phyloP scores from a whole-genome alignment of 495 filamentous ascomycete genomes.

The Penicillium crystallinum region DNA sequence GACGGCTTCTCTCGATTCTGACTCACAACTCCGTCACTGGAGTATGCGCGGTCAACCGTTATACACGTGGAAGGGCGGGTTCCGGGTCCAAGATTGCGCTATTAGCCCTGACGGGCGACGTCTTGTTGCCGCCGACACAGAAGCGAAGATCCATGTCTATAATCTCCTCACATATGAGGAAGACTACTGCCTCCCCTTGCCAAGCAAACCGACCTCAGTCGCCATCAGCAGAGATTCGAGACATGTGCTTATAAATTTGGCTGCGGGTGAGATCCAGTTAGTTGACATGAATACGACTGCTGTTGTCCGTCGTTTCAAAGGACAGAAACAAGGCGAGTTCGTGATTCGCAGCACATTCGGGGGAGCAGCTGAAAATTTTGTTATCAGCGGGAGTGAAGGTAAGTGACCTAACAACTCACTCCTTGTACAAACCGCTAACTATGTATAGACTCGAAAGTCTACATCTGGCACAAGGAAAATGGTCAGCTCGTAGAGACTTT shows the following conservation, averaged over 20 bases:
- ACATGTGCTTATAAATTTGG: slow-evolving; percentile 76
- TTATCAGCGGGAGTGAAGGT: slow-evolving; percentile 92
- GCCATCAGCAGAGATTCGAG: slow-evolving; percentile 73
- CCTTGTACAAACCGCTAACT: slow-evolving; percentile 13
- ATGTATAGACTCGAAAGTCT: slow-evolving; percentile 63
- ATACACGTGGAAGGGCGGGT: slow-evolving; percentile 59
- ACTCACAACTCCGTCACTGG: slow-evolving; percentile 64
- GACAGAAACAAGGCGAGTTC: slow-evolving; percentile 64
- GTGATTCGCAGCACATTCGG: slow-evolving; percentile 82
- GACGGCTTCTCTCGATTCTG: slow-evolving; percentile 69
- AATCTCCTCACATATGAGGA: slow-evolving; percentile 69
- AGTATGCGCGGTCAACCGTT: slow-evolving; percentile 48
- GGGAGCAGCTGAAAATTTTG: slow-evolving; percentile 84
- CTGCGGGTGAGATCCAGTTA: slow-evolving; percentile 66
- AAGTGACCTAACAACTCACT: slow-evolving; percentile 5
- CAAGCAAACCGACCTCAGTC: slow-evolving; percentile 66
- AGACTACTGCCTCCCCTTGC: slow-evolving; percentile 64
- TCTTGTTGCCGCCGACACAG: slow-evolving; percentile 70
- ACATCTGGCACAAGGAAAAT: slow-evolving; percentile 86
- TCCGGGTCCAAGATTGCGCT: slow-evolving; percentile 78
- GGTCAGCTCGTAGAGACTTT: slow-evolving; percentile 69
- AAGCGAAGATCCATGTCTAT: slow-evolving; percentile 71
- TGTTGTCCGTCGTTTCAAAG: slow-evolving; percentile 64
- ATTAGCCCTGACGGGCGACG: slow-evolving; percentile 74
- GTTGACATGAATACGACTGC: slow-evolving; percentile 71